These are phyloP conservation scores for Cornus controversa DNA, from an alignment of 148 eudicot genomes.

Conservation along the genomic window DNA sequence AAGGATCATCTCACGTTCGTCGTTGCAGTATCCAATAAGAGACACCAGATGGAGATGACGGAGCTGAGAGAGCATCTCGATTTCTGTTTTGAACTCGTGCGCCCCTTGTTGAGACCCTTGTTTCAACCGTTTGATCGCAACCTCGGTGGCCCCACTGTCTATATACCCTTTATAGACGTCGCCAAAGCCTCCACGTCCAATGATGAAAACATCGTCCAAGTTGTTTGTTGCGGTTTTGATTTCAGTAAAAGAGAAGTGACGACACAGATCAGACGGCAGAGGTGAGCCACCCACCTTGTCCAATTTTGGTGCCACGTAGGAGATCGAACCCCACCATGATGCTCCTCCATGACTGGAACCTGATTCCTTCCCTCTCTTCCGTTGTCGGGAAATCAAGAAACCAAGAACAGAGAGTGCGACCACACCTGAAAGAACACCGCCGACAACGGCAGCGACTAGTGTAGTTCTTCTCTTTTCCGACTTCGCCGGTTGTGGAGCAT, in stretches of 20 bases:
- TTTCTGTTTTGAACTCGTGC: slow-evolving; percentile 14
- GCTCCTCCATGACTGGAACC: too few relatives aligned
- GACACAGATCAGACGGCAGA: neutral
- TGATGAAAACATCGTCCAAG: slow-evolving; percentile 7
- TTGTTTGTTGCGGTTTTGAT: slow-evolving; percentile 3
- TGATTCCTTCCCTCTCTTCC: neutral
- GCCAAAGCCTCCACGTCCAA: slow-evolving; percentile 23
- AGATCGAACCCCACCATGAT: too few relatives aligned
- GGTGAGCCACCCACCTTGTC: neutral
- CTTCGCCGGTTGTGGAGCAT: neutral
- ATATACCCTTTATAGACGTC: slow-evolving; percentile 22
- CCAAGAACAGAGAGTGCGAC: neutral
- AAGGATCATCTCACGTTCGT: slow-evolving; percentile 24
- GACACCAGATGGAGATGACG: slow-evolving; percentile 15
- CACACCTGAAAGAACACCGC: neutral
- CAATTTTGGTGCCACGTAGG: too few relatives aligned
- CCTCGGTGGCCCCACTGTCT: neutral
- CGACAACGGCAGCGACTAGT: neutral
- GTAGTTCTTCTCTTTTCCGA: neutral
- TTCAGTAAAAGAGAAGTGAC: slow-evolving; percentile 5
- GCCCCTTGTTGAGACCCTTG: slow-evolving; percentile 13
- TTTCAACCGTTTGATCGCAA: slow-evolving; percentile 15
- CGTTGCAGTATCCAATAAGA: slow-evolving; percentile 27
- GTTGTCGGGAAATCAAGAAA: neutral
- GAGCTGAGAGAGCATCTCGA: slow-evolving; percentile 13